Evolutionary conservation across 164 flowering plant species (phyloP).

Genomic region (Annona squamosa): DNA sequence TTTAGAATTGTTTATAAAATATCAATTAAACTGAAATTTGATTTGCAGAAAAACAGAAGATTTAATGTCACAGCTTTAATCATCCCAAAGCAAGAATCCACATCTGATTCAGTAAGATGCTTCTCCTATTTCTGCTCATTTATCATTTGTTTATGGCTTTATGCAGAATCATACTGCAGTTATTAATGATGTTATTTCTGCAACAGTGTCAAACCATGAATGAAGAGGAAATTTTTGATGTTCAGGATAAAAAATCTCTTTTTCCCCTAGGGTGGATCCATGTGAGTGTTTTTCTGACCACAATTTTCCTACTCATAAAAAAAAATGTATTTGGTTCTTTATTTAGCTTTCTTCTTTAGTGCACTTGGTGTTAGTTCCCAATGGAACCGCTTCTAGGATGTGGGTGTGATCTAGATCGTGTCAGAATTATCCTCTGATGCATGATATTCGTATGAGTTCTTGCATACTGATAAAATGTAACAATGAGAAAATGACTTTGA

Average conservation of each 20-base stretch:
- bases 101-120: conserved; percentile 68
- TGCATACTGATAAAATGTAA: neutral
- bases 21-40: neutral
- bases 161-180: neutral
- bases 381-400: no score
- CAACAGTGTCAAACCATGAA: conserved; percentile 85
- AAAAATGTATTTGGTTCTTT: neutral
- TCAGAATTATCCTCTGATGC: no score
- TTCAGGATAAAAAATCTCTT: conserved; percentile 84
- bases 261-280: conserved; percentile 98
- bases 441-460: neutral
- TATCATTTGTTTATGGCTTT: neutral
- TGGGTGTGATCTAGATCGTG: no score
- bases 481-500: neutral
- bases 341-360: neutral
- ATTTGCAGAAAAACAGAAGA: conserved; percentile 69
- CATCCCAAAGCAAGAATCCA: conserved; percentile 95
- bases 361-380: neutral
- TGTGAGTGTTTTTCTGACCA: conserved; percentile 39
- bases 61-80: conserved; percentile 80
- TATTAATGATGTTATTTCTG: conserved; percentile 9
- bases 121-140: neutral
- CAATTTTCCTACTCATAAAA: neutral
- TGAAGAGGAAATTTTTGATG: conserved; percentile 98
- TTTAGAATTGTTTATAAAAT: neutral